These are phyloP conservation scores for Lasiosphaeris hirsuta DNA, from an alignment of 495 filamentous ascomycete genomes.

Conservation along the genomic window DNA sequence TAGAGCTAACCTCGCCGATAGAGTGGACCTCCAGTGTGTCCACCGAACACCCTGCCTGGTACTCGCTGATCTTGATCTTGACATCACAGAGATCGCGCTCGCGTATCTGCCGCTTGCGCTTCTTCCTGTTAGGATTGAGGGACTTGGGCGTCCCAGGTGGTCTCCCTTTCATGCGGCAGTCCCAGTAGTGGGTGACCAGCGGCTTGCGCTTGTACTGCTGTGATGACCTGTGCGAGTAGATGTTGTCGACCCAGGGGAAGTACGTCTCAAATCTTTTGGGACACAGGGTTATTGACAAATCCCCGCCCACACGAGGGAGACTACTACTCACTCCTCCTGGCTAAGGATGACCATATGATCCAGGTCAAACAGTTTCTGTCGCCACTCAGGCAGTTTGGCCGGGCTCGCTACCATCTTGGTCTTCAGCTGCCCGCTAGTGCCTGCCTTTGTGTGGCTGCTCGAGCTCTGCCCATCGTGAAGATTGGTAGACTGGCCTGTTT, in stretches of 20 bases:
- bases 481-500: too few species aligned
- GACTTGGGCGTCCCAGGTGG: conserved; percentile 82
- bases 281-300: too few species aligned
- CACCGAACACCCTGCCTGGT: conserved; percentile 56
- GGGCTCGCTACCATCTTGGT: conserved; percentile 62
- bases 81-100: conserved; percentile 82
- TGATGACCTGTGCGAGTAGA: conserved; percentile 87
- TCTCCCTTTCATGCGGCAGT: conserved; percentile 83
- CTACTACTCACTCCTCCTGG: conserved; percentile 70
- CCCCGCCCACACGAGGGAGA: too few species aligned
- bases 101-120: conserved; percentile 74
- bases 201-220: conserved; percentile 82
- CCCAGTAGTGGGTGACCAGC: conserved; percentile 84
- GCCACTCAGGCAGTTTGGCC: conserved; percentile 69
- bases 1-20: too few species aligned
- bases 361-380: conserved; percentile 72
- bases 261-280: conserved; percentile 76
- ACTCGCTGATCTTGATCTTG: conserved; percentile 90
- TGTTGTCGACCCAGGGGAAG: conserved; percentile 87
- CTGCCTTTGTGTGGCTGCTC: conserved; percentile 15
- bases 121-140: conserved; percentile 83
- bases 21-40: conserved; percentile 23
- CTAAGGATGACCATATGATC: conserved; percentile 70
- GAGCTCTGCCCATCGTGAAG: too few species aligned
- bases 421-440: conserved; percentile 37